phyloP scores from a whole-genome alignment of 1,139 yeast genomes.

The Yamadazyma mexicana region DNA sequence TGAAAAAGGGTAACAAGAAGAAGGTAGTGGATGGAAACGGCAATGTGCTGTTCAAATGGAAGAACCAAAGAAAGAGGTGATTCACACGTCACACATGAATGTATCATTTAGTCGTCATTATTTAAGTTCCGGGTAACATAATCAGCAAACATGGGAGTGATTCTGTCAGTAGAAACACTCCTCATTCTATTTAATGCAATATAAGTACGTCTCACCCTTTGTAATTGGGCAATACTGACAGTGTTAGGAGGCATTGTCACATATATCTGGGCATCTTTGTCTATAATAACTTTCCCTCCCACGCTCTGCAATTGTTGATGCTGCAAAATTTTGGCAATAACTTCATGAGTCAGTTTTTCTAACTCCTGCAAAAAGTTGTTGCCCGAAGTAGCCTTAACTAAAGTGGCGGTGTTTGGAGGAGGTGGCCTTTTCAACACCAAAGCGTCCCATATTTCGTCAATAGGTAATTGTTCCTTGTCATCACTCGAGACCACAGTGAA shows the following conservation, averaged over 20 bases:
- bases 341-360: conserved; percentile 69
- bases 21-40: conserved; percentile 69
- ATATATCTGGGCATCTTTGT: conserved; percentile 33
- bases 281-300: conserved; percentile 50
- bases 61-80: conserved; percentile 70
- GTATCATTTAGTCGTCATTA: conserved; percentile 11
- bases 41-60: conserved; percentile 78
- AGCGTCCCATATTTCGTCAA: conserved; percentile 72
- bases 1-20: conserved; percentile 88
- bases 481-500: conserved; percentile 68
- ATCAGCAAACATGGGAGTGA: conserved; percentile 70
- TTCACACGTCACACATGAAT: conserved; percentile 24
- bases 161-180: conserved; percentile 64
- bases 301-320: conserved; percentile 58
- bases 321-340: conserved; percentile 57
- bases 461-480: conserved; percentile 50
- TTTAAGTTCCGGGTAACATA: conserved; percentile 60
- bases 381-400: conserved; percentile 69
- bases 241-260: conserved; percentile 65
- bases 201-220: conserved; percentile 80
- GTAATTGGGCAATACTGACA: conserved; percentile 75
- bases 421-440: conserved; percentile 62
- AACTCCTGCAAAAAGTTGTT: conserved; percentile 77
- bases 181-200: conserved; percentile 78
- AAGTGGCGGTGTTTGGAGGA: conserved; percentile 77